These are phyloP conservation scores for Neofusicoccum sp. DNA, from an alignment of 2,329 filamentous ascomycete species.

Conservation along the genomic window DNA sequence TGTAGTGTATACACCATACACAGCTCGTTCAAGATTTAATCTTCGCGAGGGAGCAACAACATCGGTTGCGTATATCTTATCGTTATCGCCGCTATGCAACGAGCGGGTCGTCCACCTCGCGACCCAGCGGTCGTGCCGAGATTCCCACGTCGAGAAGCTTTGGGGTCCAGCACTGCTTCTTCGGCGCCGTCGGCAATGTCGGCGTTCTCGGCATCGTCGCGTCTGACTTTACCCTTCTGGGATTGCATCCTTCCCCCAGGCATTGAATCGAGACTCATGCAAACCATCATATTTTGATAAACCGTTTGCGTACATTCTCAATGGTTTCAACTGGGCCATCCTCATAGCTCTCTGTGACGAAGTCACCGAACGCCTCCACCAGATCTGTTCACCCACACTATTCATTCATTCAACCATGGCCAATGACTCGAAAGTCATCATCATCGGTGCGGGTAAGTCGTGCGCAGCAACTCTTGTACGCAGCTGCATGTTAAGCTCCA, in stretches of 20 bases:
- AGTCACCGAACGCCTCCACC: not conserved
- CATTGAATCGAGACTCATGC: not conserved
- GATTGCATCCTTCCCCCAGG: not conserved
- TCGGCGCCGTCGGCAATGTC: not conserved
- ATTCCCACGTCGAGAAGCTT: too few relatives aligned
- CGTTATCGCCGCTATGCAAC: not conserved
- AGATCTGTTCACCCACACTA: not conserved
- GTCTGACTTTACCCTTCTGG: not conserved
- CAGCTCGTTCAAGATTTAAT: not conserved
- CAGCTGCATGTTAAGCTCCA: not conserved
- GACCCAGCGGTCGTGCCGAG: too few relatives aligned
- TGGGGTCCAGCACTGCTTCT: not conserved
- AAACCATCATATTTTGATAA: not conserved
- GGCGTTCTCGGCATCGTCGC: not conserved
- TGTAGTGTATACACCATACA: too few relatives aligned
- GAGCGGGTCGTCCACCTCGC: not conserved
- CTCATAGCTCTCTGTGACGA: not conserved
- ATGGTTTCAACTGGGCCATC: not conserved
- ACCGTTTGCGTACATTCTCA: not conserved
- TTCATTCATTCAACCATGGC: not conserved
- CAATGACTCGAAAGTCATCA: not conserved
- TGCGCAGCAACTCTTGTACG: not conserved
- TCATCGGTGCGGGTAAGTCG: not conserved
- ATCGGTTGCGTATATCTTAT: not conserved
- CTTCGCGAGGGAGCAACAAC: not conserved